phyloP scores from a whole-genome alignment of 1,284 basidiomycete species.

The Apiotrichum domesticum region DNA sequence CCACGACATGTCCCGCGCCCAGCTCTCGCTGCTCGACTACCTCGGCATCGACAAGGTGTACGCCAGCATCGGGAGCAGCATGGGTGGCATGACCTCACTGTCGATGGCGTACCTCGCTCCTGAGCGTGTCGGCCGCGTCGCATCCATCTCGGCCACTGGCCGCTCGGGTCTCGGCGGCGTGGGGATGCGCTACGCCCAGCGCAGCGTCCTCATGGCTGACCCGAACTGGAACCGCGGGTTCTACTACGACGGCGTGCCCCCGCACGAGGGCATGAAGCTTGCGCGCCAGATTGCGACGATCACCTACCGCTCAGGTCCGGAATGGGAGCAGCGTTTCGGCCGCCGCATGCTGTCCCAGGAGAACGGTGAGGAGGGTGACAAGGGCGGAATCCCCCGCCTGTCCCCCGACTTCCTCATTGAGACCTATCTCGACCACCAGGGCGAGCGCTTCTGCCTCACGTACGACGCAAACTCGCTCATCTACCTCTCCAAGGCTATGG shows the following conservation, averaged over 20 bases:
- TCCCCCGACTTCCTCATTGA: constrained; percentile 94
- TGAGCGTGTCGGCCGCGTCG: constrained; percentile 76
- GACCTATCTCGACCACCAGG: constrained; percentile 96
- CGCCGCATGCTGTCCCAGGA: constrained; percentile 51
- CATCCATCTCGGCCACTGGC: constrained; percentile 91
- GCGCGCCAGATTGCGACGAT: constrained; percentile 98
- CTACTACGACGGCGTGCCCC: constrained; percentile 91
- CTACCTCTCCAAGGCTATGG: constrained; percentile 98
- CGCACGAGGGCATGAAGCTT: constrained; percentile 97
- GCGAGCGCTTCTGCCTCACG: constrained; percentile 94
- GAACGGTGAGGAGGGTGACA: constrained; percentile 21
- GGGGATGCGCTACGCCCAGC: constrained; percentile 90
- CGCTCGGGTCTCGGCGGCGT: constrained; percentile 84
- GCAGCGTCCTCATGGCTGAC: constrained; percentile 90
- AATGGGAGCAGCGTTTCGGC: constrained; percentile 97
- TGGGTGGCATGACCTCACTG: constrained; percentile 98
- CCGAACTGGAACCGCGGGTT: constrained; percentile 99
- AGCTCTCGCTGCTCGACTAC: constrained; percentile 79
- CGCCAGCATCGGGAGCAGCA: constrained; percentile 86
- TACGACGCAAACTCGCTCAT: constrained; percentile 99
- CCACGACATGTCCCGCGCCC: constrained; percentile 92
- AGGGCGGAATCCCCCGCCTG: constrained; percentile 24
- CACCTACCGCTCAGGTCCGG: constrained; percentile 96
- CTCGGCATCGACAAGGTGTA: constrained; percentile 80
- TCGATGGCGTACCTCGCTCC: constrained; percentile 93